A percentile compares a stretch with the other conserved stretches of the same genome.
Evolutionary conservation across 495 filamentous ascomycete species (phyloP).

Genomic region (Neurospora sp.): DNA sequence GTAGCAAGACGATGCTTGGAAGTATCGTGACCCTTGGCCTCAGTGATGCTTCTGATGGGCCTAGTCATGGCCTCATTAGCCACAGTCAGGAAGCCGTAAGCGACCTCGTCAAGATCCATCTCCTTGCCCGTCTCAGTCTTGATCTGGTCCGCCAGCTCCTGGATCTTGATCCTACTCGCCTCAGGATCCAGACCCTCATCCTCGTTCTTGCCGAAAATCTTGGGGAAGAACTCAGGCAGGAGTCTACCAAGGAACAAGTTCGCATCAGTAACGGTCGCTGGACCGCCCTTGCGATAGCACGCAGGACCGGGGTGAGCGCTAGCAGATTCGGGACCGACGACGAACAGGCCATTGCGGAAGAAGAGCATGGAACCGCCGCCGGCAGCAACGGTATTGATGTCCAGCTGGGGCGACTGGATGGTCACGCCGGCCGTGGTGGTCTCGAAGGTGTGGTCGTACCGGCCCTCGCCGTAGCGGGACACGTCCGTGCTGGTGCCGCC

Average conservation of each 20-base stretch:
- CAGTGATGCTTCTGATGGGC: slow-evolving; percentile 84
- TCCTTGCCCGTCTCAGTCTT: slow-evolving; percentile 57
- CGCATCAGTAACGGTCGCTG: slow-evolving; percentile 87
- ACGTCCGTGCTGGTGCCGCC: slow-evolving; percentile 89
- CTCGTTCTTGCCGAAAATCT: slow-evolving; percentile 91
- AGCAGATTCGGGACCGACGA: slow-evolving; percentile 92
- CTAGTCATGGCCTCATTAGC: slow-evolving; percentile 95
- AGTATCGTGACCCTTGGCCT: slow-evolving; percentile 88
- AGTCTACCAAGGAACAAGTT: slow-evolving; percentile 84
- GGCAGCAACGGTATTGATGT: slow-evolving; percentile 96
- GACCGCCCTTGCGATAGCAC: slow-evolving; percentile 91
- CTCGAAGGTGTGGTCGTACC: slow-evolving; percentile 95
- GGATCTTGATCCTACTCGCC: slow-evolving; percentile 66
- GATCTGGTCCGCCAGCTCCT: slow-evolving; percentile 68
- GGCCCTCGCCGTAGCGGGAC: slow-evolving; percentile 75
- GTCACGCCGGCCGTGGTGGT: slow-evolving; percentile 94
- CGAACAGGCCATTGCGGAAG: slow-evolving; percentile 87
- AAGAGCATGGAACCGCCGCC: slow-evolving; percentile 86
- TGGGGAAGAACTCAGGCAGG: slow-evolving; percentile 90
- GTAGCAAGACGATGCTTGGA: slow-evolving; percentile 81
- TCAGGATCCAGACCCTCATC: slow-evolving; percentile 74
- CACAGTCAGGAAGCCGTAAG: slow-evolving; percentile 82
- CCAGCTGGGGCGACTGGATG: slow-evolving; percentile 89
- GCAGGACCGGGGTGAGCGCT: slow-evolving; percentile 89
- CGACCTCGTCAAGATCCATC: slow-evolving; percentile 81